These are phyloP conservation scores for Cladorrhinum samala DNA, from an alignment of 495 filamentous ascomycete genomes.

Conservation along the genomic window DNA sequence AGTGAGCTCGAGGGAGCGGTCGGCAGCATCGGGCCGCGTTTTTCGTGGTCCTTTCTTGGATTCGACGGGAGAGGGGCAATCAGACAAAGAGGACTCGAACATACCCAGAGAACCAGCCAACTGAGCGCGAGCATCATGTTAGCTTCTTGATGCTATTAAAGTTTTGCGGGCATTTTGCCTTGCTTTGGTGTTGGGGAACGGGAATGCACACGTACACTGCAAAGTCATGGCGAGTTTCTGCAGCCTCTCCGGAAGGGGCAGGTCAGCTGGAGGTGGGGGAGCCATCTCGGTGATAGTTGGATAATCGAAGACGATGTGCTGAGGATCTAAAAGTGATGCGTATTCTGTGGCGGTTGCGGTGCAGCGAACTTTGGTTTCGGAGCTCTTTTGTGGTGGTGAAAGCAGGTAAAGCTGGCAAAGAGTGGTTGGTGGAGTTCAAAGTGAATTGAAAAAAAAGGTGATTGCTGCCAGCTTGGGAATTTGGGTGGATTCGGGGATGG, in stretches of 20 bases:
- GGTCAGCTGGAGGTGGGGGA: constrained; percentile 64
- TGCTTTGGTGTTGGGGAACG: too few species aligned
- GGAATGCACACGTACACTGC: constrained; percentile 59
- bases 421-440: constrained; percentile 19
- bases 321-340: background rate
- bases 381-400: constrained; percentile 1
- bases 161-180: too few species aligned
- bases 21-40: too few species aligned
- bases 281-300: constrained; percentile 50
- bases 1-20: too few species aligned
- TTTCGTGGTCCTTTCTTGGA: too few species aligned
- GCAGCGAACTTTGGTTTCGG: constrained; percentile 6
- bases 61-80: background rate
- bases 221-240: constrained; percentile 75
- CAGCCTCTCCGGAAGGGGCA: constrained; percentile 70
- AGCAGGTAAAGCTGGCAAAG: constrained; percentile 6
- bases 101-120: constrained; percentile 86
- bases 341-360: background rate
- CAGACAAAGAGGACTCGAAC: constrained; percentile 30
- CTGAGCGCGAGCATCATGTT: constrained; percentile 30
- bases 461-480: constrained; percentile 7
- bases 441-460: constrained; percentile 16
- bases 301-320: constrained; percentile 5
- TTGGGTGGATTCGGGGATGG: constrained; percentile 22
- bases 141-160: too few species aligned